Base-by-base conservation (phyloP, 495 filamentous ascomycete species). In the Penicillium daleae region DNA sequence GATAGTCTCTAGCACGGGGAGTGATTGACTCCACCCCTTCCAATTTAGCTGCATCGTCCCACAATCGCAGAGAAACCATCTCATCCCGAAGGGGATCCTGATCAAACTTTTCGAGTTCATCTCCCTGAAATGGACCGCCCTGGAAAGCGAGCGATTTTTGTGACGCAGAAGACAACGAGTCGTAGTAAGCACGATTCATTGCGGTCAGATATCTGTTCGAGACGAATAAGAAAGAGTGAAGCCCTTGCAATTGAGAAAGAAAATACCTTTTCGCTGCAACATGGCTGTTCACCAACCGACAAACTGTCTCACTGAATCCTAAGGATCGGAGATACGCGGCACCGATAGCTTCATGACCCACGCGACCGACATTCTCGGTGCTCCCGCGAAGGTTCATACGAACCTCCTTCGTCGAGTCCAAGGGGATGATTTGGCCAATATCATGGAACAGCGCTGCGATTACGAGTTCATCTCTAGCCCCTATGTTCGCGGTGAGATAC, bases 381-480 rank as follows among this genome's bases (percentile, higher is more conserved):
- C 62, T 67, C 27, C 53, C 63, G 3, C 61, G 56, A 26, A 74
- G 58, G 17, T 64, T 70, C 72, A 76, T 73, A 19, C 74, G 72
- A 9, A 60, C 65, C 40, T 74, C 74, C 42, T 70, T 70, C 6
- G 70, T 70, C 1, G 66, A 60, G 42, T 71, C 66, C 15, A 70
- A 51, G 4, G 67, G 75, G 19, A 76, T 71, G 57, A 80, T 80
- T 37, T 81, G 79, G 22, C 79, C 79, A 42, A 81, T 75, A 57
- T 81, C 79, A 57, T 82, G 80, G 7, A 82, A 61, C 22, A 83
- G 64, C 9, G 78, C 78, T 3, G 78, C 78, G 40, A 80, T 69
- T 1, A 79, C 66, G 3, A 76, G 71, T 17, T 78, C 78, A 50
- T 73, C 71, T 33, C 72, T 67, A 8, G 68, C 69, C 7, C 66